Evolutionary conservation across 75 land plant species (phyloP).

Genomic region (Cupressus sempervirens): DNA sequence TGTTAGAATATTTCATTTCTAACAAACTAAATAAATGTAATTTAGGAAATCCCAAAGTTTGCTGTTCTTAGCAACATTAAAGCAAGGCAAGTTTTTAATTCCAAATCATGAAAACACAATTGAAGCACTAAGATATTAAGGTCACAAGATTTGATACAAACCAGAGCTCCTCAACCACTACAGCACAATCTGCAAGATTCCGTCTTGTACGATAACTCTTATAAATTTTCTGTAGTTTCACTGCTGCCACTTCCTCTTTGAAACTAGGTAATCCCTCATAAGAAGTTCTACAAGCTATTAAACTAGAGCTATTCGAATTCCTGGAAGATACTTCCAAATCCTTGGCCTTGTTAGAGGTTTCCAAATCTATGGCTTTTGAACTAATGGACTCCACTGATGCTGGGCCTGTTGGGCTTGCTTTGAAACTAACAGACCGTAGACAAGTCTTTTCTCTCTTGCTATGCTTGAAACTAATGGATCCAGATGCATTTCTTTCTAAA

Average conservation of each 20-base stretch:
- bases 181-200: slow-evolving; percentile 90
- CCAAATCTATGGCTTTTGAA: neutral
- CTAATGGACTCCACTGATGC: neutral
- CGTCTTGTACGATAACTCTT: slow-evolving; percentile 85
- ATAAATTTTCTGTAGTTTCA: slow-evolving; percentile 71
- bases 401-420: neutral
- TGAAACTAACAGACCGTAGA: slow-evolving; percentile 2
- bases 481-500: neutral
- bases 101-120: neutral
- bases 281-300: slow-evolving; percentile 12
- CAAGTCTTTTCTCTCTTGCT: neutral
- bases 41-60: neutral
- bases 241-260: slow-evolving; percentile 60
- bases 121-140: neutral
- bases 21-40: neutral
- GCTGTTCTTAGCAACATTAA: neutral
- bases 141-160: slow-evolving; percentile 12
- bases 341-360: neutral
- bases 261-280: slow-evolving; percentile 17
- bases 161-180: slow-evolving; percentile 74
- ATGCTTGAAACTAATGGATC: slow-evolving; percentile 10
- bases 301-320: neutral
- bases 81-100: neutral
- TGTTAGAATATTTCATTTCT: slow-evolving; percentile 4
- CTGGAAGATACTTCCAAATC: slow-evolving; percentile 3